Base-by-base conservation (phyloP, 2,329 filamentous ascomycete genomes). In the Orbilia quercus region DNA sequence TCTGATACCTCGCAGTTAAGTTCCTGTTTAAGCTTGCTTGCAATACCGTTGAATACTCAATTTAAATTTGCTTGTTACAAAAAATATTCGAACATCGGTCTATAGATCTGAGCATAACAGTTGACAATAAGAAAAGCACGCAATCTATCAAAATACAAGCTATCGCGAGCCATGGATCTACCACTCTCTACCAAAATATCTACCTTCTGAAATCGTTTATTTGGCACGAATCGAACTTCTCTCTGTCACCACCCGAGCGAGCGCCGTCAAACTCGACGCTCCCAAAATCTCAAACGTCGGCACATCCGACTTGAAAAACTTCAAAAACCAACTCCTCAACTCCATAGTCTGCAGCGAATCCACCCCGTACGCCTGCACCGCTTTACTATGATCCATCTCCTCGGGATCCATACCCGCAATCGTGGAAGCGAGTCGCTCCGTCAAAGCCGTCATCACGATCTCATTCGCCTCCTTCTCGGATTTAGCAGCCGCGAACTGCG, bases 341-440 rank as follows among this genome's bases (percentile, higher is more conserved):
- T 69, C 64, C 55, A 62, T 69, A 3, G 64, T 69, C 31, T 69
- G 64, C 2, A 69, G 14, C 5, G 64, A 62, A 42, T 69, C 55
- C 12, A 69, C 38, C 1, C 64, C 64, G 14, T 62, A 69, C 2
- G 47, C 55, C 42, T 69, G 55, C 0, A 69, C 47, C 14, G 38
- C n/a, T n/a, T 69, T 69, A 28, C 25, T 55, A 2, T 47, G 45
- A 31, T 69, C 64, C 5, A 57, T 50, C 9, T 62, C 47, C 6
- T 69, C 6, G 1, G 55, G 28, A n/a, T 45, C 38, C 7, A 47
- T 34, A 11, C 64, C 55, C 1, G 38, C 48, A 1, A 69, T 50
- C 9, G 28, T 69, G 0, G 55, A 54, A 2, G 64, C 55, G 11
- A 69, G 28, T 22, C 64, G 38, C 2, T 69, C 28, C 0, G 36